phyloP scores from a whole-genome alignment of 2,329 filamentous ascomycete genomes.

The Xylariaceae sp. region DNA sequence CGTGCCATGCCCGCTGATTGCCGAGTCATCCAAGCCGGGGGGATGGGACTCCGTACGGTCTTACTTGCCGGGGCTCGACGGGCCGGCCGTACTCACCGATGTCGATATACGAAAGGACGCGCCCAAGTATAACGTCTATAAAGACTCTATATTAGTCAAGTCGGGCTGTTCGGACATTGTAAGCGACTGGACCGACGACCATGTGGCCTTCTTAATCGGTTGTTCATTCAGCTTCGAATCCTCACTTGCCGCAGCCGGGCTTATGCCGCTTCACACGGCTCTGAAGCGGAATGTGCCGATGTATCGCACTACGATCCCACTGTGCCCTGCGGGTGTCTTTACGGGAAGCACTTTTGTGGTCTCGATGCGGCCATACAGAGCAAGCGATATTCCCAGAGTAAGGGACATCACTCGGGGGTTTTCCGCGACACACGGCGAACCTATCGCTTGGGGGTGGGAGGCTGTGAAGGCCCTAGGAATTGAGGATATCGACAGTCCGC shows the following conservation, averaged over 20 bases:
- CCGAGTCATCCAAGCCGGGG: conserved; percentile 45
- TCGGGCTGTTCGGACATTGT: conserved; percentile 42
- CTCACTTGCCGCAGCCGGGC: conserved; percentile 47
- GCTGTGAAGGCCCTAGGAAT: conserved; percentile 51
- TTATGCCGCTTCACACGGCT: conserved; percentile 48
- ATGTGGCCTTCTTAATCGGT: conserved; percentile 59
- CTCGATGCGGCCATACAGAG: conserved; percentile 58
- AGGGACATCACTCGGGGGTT: conserved; percentile 53
- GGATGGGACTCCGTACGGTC: conserved; percentile 38
- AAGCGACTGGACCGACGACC: conserved; percentile 51
- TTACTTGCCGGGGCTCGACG: conserved; percentile 23
- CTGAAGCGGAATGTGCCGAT: conserved; percentile 54
- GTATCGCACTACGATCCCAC: conserved; percentile 54
- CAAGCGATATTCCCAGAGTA: conserved; percentile 47
- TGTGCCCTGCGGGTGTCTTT: conserved; percentile 57
- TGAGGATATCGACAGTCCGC: conserved; percentile 45
- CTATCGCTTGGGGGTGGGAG: conserved; percentile 62
- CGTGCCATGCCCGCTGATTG: conserved; percentile 58
- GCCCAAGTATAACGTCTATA: conserved; percentile 56
- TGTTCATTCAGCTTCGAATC: conserved; percentile 62
- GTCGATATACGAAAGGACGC: conserved; percentile 56
- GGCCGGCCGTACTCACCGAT: conserved; percentile 27
- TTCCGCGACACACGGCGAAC: conserved; percentile 58
- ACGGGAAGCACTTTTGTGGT: conserved; percentile 52
- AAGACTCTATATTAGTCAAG: conserved; percentile 41